phyloP scores from a whole-genome alignment of 2,329 filamentous ascomycete species.

The Colletotrichum zoysiae region DNA sequence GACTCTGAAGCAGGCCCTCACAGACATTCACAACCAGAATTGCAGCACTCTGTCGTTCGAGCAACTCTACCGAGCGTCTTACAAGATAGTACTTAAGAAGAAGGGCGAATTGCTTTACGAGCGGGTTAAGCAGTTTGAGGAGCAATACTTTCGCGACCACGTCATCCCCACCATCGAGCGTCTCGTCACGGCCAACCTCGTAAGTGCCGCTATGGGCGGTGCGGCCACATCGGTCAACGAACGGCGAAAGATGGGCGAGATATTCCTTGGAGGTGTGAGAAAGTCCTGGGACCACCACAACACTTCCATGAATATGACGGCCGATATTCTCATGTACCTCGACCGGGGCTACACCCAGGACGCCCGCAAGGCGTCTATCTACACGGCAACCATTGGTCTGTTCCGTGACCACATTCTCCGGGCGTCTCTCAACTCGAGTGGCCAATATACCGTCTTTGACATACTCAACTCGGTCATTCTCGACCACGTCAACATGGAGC shows the following conservation, averaged over 20 bases:
- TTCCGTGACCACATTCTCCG: slow-evolving; percentile 89
- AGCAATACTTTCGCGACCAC: slow-evolving; percentile 80
- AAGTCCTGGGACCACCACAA: slow-evolving; percentile 90
- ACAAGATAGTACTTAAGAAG: slow-evolving; percentile 92
- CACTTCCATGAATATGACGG: slow-evolving; percentile 94
- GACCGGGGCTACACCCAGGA: slow-evolving; percentile 87
- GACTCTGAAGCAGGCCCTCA: slow-evolving; percentile 80
- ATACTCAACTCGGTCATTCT: slow-evolving; percentile 86
- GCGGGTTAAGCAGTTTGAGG: slow-evolving; percentile 83
- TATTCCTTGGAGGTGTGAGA: slow-evolving; percentile 81
- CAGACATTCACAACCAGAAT: slow-evolving; percentile 92
- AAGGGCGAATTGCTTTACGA: slow-evolving; percentile 86
- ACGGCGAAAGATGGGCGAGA: slow-evolving; percentile 83
- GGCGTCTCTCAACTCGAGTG: slow-evolving; percentile 62
- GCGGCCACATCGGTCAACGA: slow-evolving; percentile 80
- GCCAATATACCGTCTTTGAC: slow-evolving; percentile 71
- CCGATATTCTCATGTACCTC: slow-evolving; percentile 97
- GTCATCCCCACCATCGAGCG: slow-evolving; percentile 79
- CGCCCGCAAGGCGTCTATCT: slow-evolving; percentile 79
- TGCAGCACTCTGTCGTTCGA: slow-evolving; percentile 93
- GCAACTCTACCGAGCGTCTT: slow-evolving; percentile 92
- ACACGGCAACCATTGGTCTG: slow-evolving; percentile 84
- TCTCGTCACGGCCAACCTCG: slow-evolving; percentile 77
- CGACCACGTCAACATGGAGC: slow-evolving; percentile 92
- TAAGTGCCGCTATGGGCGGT: slow-evolving; percentile 65